These are phyloP conservation scores for Paracoccidioides brasiliensis DNA, from an alignment of 2,329 filamentous ascomycete genomes.

Conservation along the genomic window DNA sequence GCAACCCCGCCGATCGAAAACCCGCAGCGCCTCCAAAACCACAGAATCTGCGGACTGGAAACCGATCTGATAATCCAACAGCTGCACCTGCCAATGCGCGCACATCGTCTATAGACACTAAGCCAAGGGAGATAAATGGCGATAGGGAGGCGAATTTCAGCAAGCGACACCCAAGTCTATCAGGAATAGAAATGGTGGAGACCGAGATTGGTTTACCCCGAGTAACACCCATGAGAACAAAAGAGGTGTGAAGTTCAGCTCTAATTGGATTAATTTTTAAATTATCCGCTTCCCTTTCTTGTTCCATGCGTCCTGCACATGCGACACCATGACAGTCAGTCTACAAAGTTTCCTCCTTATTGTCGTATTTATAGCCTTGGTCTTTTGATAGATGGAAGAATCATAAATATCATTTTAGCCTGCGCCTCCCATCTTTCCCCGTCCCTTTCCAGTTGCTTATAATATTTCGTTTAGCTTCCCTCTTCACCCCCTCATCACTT, in stretches of 20 bases:
- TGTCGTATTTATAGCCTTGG: neutral
- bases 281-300: neutral
- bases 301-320: neutral
- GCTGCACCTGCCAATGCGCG: slow-evolving; percentile 17
- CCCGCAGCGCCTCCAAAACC: slow-evolving; percentile 49
- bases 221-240: slow-evolving; percentile 24
- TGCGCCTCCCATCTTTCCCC: neutral
- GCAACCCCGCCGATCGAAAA: slow-evolving; percentile 19
- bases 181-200: slow-evolving; percentile 79
- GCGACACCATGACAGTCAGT: neutral
- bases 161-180: slow-evolving; percentile 74
- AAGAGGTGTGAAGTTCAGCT: slow-evolving; percentile 25
- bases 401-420: neutral
- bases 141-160: slow-evolving; percentile 60
- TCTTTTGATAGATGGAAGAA: neutral
- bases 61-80: slow-evolving; percentile 14
- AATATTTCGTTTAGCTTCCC: neutral
- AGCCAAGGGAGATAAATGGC: slow-evolving; percentile 32
- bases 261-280: neutral
- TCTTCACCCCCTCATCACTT: neutral
- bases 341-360: neutral
- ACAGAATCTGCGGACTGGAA: slow-evolving; percentile 41
- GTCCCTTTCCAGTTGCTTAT: neutral
- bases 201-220: slow-evolving; percentile 40
- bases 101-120: neutral